Percentiles rank a stretch among this genome's conserved stretches.
phyloP scores from a whole-genome alignment of 1,139 yeast species.

The Hyphopichia buzzinii region DNA sequence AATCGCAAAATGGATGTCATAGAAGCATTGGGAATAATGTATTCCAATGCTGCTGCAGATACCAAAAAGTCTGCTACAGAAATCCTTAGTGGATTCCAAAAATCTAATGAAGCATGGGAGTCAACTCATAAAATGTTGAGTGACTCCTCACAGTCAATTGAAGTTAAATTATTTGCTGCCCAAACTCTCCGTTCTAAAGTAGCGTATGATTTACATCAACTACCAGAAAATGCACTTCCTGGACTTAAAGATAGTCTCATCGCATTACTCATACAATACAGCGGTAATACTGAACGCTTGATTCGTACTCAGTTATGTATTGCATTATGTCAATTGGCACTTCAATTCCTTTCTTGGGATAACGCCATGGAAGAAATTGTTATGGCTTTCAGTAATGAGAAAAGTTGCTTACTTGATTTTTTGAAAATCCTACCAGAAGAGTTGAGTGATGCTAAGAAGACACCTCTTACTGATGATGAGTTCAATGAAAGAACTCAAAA shows the following conservation, averaged over 20 bases:
- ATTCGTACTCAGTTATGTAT: conserved; percentile 79
- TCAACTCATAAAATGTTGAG: conserved; percentile 37
- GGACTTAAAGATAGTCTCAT: conserved; percentile 64
- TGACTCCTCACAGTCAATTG: conserved; percentile 27
- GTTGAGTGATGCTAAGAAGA: conserved; percentile 69
- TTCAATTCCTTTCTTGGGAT: conserved; percentile 74
- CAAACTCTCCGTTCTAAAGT: conserved; percentile 86
- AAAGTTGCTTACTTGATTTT: conserved; percentile 56
- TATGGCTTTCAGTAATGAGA: conserved; percentile 37
- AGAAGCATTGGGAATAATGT: conserved; percentile 61
- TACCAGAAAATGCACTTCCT: conserved; percentile 48
- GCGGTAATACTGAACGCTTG: conserved; percentile 45
- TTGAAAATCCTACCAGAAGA: conserved; percentile 91
- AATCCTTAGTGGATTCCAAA: conserved; percentile 78
- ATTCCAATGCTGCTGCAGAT: conserved; percentile 49
- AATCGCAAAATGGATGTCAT: conserved; percentile 17
- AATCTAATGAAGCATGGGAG: conserved; percentile 71
- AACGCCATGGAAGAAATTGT: conserved; percentile 71
- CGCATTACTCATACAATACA: conserved; percentile 50
- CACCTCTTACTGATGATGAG: conserved; percentile 81
- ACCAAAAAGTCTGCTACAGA: conserved; percentile 61
- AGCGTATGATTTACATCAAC: conserved; percentile 79
- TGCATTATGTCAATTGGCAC: conserved; percentile 75
- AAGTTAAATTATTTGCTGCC: conserved; percentile 77
- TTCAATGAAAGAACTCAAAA: conserved; percentile 62